phyloP scores from a whole-genome alignment of 2,329 filamentous ascomycete genomes.

The Magnaporthiopsis rhizophila region DNA sequence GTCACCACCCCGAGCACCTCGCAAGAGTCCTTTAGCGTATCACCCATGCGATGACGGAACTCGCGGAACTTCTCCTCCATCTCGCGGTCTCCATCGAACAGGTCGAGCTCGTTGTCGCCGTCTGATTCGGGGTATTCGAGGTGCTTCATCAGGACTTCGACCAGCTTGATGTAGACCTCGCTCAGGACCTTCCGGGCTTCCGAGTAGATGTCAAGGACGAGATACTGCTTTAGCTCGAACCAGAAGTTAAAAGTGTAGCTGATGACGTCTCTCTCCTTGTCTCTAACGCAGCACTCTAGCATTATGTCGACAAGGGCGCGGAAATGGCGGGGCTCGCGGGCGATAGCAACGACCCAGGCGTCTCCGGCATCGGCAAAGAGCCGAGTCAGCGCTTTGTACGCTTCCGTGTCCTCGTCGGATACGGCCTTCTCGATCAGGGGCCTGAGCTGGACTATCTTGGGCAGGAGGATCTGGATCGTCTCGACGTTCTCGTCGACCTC shows the following conservation, averaged over 20 bases:
- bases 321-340: constrained; percentile 74
- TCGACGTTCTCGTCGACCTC: constrained; percentile 87
- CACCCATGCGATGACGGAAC: constrained; percentile 94
- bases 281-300: constrained; percentile 81
- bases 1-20: constrained; percentile 92
- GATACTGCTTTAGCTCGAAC: constrained; percentile 96
- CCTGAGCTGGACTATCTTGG: constrained; percentile 66
- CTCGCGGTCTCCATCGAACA: constrained; percentile 93
- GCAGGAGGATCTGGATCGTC: constrained; percentile 75
- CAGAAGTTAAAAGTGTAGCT: constrained; percentile 94
- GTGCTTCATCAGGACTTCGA: constrained; percentile 88
- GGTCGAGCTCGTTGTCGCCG: constrained; percentile 63
- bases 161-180: constrained; percentile 79
- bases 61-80: constrained; percentile 95
- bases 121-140: constrained; percentile 80
- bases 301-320: constrained; percentile 79
- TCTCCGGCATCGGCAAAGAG: constrained; percentile 91
- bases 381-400: constrained; percentile 80
- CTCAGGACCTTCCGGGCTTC: constrained; percentile 68
- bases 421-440: constrained; percentile 69
- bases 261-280: constrained; percentile 85
- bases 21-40: constrained; percentile 94
- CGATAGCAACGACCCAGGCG: constrained; percentile 88
- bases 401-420: constrained; percentile 74
- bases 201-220: constrained; percentile 84